Evolutionary conservation across 148 eudicot species (phyloP).

Genomic region (Mesembryanthemum crystallinum): DNA sequence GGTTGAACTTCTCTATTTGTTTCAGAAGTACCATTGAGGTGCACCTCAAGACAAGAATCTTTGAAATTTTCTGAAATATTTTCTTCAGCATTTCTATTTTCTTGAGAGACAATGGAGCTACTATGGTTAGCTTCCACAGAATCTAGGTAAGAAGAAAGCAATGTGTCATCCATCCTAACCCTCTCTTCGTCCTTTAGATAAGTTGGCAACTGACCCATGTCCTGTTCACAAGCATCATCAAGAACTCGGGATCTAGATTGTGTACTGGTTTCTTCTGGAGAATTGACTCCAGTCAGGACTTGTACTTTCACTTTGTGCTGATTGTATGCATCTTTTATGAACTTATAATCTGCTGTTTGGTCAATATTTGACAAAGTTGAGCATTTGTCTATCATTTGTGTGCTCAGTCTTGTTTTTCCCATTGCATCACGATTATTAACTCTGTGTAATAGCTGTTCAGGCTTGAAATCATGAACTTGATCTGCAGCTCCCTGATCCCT

Average conservation of each 20-base stretch:
- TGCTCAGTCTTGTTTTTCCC: constrained; percentile 16
- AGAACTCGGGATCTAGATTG: not conserved
- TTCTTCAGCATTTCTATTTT: constrained; percentile 14
- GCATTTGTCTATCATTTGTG: constrained; percentile 27
- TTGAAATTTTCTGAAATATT: constrained; percentile 7
- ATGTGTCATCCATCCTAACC: constrained; percentile 21
- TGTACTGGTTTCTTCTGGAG: constrained; percentile 13
- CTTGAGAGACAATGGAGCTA: constrained; percentile 14
- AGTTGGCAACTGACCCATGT: not conserved
- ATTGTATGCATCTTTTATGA: constrained; percentile 12
- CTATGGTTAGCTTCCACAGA: constrained; percentile 17
- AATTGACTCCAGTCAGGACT: constrained; percentile 16
- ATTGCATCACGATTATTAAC: constrained; percentile 11
- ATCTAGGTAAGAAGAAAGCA: constrained; percentile 19
- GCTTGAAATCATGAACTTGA: constrained; percentile 29
- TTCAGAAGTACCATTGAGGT: too few relatives aligned
- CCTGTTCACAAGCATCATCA: not conserved
- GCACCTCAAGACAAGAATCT: constrained; percentile 23
- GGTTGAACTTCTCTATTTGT: constrained; percentile 14
- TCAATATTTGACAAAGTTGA: constrained; percentile 27
- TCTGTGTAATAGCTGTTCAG: constrained; percentile 18
- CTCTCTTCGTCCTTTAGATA: constrained; percentile 12
- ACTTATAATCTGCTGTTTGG: constrained; percentile 13
- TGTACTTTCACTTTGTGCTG: constrained; percentile 21
- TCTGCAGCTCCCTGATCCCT: constrained; percentile 22